Percentiles rank a stretch among this genome's conserved stretches.
Evolutionary conservation across 2,329 filamentous ascomycete genomes (phyloP).

Genomic region (Aureobasidium sp.): DNA sequence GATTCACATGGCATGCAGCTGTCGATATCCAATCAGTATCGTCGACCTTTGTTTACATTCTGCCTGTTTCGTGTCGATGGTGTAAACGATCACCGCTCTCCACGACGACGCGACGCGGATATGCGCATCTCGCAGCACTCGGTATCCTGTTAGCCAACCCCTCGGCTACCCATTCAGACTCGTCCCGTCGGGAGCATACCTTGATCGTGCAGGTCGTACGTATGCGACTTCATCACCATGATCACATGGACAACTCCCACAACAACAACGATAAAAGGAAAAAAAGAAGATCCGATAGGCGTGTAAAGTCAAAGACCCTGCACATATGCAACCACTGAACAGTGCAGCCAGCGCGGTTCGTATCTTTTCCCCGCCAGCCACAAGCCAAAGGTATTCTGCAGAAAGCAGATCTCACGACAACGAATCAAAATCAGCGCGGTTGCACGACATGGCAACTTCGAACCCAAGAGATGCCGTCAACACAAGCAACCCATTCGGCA

Average conservation of each 20-base stretch:
- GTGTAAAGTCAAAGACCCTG: background rate
- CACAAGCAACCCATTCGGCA: background rate
- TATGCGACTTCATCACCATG: background rate
- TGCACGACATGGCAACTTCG: background rate
- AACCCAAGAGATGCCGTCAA: background rate
- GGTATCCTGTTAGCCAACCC: background rate
- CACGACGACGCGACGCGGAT: background rate
- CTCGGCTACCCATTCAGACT: background rate
- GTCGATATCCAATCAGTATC: background rate
- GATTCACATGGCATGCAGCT: background rate
- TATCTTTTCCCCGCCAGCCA: background rate
- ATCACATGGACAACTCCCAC: background rate
- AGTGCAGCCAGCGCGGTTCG: background rate
- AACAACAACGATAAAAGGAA: background rate
- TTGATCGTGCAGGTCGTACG: background rate
- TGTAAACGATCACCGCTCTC: background rate
- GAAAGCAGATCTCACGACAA: background rate
- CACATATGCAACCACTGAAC: background rate
- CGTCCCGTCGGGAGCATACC: background rate
- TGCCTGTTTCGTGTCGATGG: background rate
- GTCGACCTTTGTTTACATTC: conserved; percentile 8
- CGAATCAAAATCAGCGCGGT: background rate
- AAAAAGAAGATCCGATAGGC: background rate
- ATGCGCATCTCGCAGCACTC: background rate
- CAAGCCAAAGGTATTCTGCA: background rate